phyloP scores from a whole-genome alignment of 2,329 filamentous ascomycete genomes.

The Alternaria alternata region DNA sequence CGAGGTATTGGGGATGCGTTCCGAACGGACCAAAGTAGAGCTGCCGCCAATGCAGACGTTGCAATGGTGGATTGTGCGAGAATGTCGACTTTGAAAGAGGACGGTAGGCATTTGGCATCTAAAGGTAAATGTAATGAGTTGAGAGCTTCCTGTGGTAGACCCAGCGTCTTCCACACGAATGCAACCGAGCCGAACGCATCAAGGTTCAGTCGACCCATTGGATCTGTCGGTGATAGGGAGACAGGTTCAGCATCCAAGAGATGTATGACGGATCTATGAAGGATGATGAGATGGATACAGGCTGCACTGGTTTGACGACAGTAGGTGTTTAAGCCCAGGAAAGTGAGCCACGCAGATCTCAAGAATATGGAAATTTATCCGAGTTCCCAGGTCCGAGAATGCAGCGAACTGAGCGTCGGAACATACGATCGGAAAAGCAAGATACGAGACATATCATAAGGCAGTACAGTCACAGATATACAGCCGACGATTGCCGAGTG shows the following conservation, averaged over 20 bases:
- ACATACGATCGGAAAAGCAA: background rate
- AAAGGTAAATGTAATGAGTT: conserved; percentile 29
- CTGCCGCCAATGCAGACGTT: conserved; percentile 60
- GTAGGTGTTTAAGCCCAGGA: background rate
- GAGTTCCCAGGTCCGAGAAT: background rate
- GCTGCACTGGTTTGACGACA: background rate
- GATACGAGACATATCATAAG: background rate
- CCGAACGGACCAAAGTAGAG: conserved; percentile 54
- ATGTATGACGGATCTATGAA: background rate
- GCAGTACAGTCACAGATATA: background rate
- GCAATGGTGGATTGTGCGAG: conserved; percentile 63
- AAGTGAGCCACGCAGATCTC: background rate
- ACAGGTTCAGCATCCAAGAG: background rate
- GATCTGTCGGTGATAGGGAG: background rate
- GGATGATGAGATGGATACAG: background rate
- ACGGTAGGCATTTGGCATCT: conserved; percentile 50
- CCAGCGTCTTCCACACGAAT: conserved; percentile 40
- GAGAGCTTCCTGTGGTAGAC: conserved; percentile 34
- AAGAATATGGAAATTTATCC: background rate
- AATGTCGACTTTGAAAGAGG: conserved; percentile 63
- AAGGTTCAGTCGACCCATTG: conserved; percentile 35
- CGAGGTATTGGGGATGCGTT: conserved; percentile 40
- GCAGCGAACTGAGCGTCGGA: background rate
- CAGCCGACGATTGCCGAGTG: background rate
- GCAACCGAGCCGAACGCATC: conserved; percentile 35